Evolutionary conservation across 805 yeast species (phyloP).

Genomic region (Kuraishia borneana): DNA sequence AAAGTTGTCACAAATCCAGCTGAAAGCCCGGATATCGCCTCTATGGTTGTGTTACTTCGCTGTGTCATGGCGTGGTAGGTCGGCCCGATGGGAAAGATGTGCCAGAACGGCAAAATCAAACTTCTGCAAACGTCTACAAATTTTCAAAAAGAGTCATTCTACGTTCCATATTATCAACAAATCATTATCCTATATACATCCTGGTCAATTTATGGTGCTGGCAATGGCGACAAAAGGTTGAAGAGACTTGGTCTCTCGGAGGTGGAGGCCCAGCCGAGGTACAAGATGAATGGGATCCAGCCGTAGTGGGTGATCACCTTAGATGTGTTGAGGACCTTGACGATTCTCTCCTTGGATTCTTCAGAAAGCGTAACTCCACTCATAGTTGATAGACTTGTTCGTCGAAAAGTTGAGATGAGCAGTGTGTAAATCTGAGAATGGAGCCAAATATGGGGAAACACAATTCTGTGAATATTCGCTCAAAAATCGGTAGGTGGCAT

Average conservation of each 20-base stretch:
- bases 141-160: no score
- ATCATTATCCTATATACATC: no score
- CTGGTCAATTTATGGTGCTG: no score
- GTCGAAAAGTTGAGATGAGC: not conserved
- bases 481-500: no score
- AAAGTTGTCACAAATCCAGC: constrained; percentile 80
- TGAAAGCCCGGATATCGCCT: constrained; percentile 57
- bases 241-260: constrained; percentile 57
- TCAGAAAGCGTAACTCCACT: constrained; percentile 29
- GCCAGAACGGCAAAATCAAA: no score
- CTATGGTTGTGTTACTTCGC: constrained; percentile 20
- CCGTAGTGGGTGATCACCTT: constrained; percentile 91
- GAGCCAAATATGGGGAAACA: not conserved
- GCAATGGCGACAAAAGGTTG: constrained; percentile 67
- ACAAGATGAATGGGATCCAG: constrained; percentile 90
- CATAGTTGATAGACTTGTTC: constrained; percentile 13
- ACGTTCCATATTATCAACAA: no score
- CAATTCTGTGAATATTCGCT: no score
- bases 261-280: constrained; percentile 79
- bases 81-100: no score
- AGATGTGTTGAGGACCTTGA: constrained; percentile 71
- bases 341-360: constrained; percentile 69
- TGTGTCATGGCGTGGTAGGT: no score
- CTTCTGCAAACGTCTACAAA: no score
- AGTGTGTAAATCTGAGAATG: not conserved